Base-by-base conservation (phyloP, 495 filamentous ascomycete species). In the Talaromyces liani region DNA sequence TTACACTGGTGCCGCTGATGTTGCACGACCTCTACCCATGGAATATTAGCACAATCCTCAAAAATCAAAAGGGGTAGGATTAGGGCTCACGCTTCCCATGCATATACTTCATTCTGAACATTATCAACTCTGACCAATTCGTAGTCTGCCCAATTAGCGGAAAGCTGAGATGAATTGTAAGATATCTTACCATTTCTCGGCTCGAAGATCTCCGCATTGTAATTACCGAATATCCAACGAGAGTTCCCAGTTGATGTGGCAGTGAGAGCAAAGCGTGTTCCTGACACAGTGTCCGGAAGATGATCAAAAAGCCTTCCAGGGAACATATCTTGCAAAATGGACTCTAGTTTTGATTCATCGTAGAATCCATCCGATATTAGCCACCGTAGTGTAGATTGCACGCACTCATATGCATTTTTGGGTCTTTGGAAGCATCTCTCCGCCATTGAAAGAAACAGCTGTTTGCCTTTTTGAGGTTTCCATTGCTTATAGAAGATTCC, bases 171-270 rank as follows among this genome's bases (percentile, higher is more conserved):
- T 4, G 8, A 34, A 4, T 34, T 34, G 34, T 34, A 54, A 4
- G 49, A 54, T 6, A 4, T 54, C 49, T 20, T 20, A 54, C 24
- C 24, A 20, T 20, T 54, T 54, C 49, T 54, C 24, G n/a, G 14
- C 18, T 25, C 14, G 49, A 25, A 54, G 14, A 20, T 20, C 49
- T 12, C n/a, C 14, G n/a, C 65, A 65, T 75, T 75, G 39, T 73
- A 74, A 47, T 74, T 75, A 20, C 63, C 69, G 34, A 75, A 73
- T 24, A 74, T 63, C 47, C 61, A 70, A 16, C 64, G 63, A 25
- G 60, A 58, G 33, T 71, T 65, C 7, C 68, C 68, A 10, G 70
- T 64, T 16, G 70, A 66, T 8, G 64, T 73, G 14, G 68, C 69
- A 47, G 68, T 67, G 16, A 75, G 62, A 34, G 63, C 63, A 10